Percentiles rank a stretch among this genome's conserved stretches.
Conservation (phyloP, 2,329 filamentous ascomycete species). For the Eurotiales sp. region DNA sequence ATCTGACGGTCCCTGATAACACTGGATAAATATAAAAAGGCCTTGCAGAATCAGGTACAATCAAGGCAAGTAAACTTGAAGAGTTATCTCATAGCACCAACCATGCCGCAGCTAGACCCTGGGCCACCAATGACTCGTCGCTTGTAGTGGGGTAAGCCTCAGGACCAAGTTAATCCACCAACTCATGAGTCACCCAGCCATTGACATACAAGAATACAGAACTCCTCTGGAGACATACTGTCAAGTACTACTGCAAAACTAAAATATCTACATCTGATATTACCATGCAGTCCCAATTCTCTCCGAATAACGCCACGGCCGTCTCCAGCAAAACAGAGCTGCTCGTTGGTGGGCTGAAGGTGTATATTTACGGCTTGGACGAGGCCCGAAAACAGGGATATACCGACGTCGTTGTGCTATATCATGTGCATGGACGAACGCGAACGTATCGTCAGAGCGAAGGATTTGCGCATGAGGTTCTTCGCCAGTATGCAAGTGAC, state of each 20-base stretch:
- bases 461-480: slow-evolving; percentile 2
- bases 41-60: no score
- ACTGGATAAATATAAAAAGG: no score
- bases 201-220: no score
- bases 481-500: slow-evolving; percentile 2
- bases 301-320: not conserved
- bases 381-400: slow-evolving; percentile 1
- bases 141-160: no score
- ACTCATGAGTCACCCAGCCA: no score
- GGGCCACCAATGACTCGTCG: no score
- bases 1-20: no score
- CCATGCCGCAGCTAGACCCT: no score
- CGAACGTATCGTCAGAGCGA: slow-evolving; percentile 5
- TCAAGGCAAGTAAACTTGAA: no score
- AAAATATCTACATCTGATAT: not conserved
- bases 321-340: slow-evolving; percentile 10
- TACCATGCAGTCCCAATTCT: slow-evolving; percentile 1
- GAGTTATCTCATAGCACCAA: no score
- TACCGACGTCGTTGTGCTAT: slow-evolving; percentile 7
- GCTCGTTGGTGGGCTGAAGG: slow-evolving; percentile 9
- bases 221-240: no score
- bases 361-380: slow-evolving; percentile 7
- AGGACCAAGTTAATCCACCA: no score
- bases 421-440: slow-evolving; percentile 7
- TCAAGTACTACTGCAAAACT: not conserved